phyloP scores from a whole-genome alignment of 176 grass and related monocot species.

The Oryza punctata region DNA sequence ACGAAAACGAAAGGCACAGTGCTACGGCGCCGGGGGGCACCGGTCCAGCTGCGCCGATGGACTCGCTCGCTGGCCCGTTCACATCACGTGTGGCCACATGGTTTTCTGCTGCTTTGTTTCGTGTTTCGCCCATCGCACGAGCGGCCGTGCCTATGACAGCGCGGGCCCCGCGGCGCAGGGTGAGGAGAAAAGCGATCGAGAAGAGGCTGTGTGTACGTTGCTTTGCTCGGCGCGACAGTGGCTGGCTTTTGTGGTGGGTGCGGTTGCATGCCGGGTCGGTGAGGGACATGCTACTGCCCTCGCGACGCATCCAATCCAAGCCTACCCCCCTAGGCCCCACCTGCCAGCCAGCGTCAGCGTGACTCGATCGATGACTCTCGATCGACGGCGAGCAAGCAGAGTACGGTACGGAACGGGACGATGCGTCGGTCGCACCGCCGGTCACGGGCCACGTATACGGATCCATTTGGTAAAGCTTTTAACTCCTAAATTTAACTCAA shows the following conservation, averaged over 20 bases:
- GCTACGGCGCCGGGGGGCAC: background rate
- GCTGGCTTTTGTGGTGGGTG: slow-evolving; percentile 23
- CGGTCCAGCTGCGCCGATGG: slow-evolving; percentile 5
- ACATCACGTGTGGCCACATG: background rate
- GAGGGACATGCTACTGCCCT: slow-evolving; percentile 40
- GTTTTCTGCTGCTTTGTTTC: background rate
- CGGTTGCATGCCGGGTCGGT: slow-evolving; percentile 42
- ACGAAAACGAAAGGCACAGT: background rate
- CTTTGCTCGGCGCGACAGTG: slow-evolving; percentile 30
- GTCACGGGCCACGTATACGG: background rate
- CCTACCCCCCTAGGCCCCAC: background rate
- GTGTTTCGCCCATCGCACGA: background rate
- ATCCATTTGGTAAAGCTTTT: too few relatives aligned
- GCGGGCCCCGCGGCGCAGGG: background rate
- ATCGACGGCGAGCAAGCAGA: too few relatives aligned
- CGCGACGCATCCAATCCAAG: background rate
- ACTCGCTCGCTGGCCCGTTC: slow-evolving; percentile 7
- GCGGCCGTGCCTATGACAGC: background rate
- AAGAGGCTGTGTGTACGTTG: too few relatives aligned
- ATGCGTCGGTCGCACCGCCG: background rate
- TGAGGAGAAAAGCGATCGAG: background rate
- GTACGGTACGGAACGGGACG: background rate
- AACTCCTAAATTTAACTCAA: too few relatives aligned
- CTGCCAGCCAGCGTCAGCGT: background rate
- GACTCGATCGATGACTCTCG: too few relatives aligned